Evolutionary conservation across 2,329 filamentous ascomycete species (phyloP).

Genomic region (Chaetomiaceae sp.): DNA sequence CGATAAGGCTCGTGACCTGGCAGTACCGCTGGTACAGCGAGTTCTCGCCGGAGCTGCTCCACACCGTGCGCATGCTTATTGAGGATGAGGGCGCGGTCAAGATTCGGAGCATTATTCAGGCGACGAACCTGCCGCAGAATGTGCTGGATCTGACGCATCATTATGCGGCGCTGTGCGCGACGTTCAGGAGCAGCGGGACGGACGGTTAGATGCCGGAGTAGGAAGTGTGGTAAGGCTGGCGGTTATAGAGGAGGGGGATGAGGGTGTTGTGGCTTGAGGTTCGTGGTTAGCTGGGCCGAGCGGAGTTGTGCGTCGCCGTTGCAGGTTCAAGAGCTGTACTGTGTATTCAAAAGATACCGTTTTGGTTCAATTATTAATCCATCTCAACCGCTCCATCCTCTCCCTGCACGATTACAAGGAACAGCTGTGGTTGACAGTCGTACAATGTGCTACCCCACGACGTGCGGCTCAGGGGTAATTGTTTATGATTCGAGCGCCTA

Average conservation of each 20-base stretch:
- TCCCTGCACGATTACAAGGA: not conserved
- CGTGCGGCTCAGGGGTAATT: not conserved
- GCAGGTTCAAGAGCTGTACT: not conserved
- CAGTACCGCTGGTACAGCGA: slow-evolving; percentile 99
- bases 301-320: not conserved
- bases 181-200: slow-evolving; percentile 89
- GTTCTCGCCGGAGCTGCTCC: slow-evolving; percentile 89
- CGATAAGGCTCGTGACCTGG: slow-evolving; percentile 92
- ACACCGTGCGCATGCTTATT: slow-evolving; percentile 84
- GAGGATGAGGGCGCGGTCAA: slow-evolving; percentile 98
- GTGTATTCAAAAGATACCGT: not conserved
- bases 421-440: not conserved
- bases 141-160: slow-evolving; percentile 94
- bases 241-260: not conserved
- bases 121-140: slow-evolving; percentile 86
- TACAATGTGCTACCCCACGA: not conserved
- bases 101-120: slow-evolving; percentile 93
- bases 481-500: not conserved
- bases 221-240: not conserved
- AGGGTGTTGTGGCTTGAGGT: not conserved
- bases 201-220: slow-evolving; percentile 54
- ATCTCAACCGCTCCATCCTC: no score
- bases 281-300: no score
- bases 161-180: slow-evolving; percentile 90
- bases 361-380: not conserved